These are phyloP conservation scores for Musa itinerans DNA, from an alignment of 176 grass and related monocot genomes.

Conservation along the genomic window DNA sequence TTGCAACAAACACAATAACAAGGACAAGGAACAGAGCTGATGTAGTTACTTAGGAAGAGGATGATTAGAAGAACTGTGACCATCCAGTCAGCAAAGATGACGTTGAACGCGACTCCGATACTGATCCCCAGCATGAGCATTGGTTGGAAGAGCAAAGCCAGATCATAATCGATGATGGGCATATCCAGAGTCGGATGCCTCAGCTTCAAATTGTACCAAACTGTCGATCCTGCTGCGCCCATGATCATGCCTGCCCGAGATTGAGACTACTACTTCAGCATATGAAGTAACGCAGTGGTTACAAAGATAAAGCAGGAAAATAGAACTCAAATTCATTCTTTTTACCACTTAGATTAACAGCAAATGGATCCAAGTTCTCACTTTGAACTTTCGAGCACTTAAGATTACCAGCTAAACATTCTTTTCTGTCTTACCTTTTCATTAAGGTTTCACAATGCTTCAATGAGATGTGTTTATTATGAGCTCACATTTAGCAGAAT, in stretches of 20 bases:
- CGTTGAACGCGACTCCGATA: slow-evolving; percentile 76
- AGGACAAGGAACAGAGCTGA: neutral
- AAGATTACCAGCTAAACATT: neutral
- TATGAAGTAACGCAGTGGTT: too few species aligned
- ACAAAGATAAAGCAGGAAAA: too few species aligned
- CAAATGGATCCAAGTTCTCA: neutral
- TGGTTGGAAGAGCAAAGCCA: slow-evolving; percentile 68
- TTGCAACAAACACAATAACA: neutral
- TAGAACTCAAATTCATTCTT: too few species aligned
- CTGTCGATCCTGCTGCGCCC: slow-evolving; percentile 64
- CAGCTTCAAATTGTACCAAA: slow-evolving; percentile 75
- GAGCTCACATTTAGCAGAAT: too few species aligned
- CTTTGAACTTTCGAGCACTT: neutral
- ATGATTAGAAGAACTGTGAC: slow-evolving; percentile 73
- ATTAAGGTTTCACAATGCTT: too few species aligned
- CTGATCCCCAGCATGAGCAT: slow-evolving; percentile 96
- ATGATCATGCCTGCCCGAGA: slow-evolving; percentile 70
- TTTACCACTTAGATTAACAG: neutral
- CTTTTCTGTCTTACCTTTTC: neutral
- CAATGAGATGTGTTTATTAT: too few species aligned
- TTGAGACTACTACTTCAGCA: neutral
- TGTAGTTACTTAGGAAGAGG: slow-evolving; percentile 58
- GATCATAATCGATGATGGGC: slow-evolving; percentile 82
- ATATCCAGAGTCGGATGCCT: slow-evolving; percentile 71
- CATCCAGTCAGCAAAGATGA: slow-evolving; percentile 83